Percentiles rank a stretch among this genome's conserved stretches.
These are phyloP conservation scores for Lactarius akahatsu DNA, from an alignment of 768 basidiomycete genomes.

Conservation along the genomic window DNA sequence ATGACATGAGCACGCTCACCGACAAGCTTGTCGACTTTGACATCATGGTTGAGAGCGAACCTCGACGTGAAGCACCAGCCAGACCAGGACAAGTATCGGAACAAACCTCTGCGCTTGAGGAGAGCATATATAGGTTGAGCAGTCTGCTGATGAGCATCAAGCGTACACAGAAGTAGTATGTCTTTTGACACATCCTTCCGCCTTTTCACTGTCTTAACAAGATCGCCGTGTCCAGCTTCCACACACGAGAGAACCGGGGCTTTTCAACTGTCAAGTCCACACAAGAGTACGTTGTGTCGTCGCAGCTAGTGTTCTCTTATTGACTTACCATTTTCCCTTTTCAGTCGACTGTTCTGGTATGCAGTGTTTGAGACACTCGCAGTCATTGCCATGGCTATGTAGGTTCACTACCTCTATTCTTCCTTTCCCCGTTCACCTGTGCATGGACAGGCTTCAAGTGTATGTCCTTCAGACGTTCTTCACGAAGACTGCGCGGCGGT, in stretches of 20 bases:
- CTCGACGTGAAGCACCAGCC: conserved; percentile 82
- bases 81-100: conserved; percentile 87
- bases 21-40: conserved; percentile 95
- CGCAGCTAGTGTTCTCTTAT: conserved; percentile 2
- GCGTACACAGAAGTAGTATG: conserved; percentile 91
- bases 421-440: conserved; percentile 25
- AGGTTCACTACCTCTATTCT: conserved; percentile 37
- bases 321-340: conserved; percentile 5
- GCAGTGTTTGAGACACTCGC: conserved; percentile 76
- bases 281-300: conserved; percentile 56
- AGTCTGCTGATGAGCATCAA: conserved; percentile 87
- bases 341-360: conserved; percentile 92
- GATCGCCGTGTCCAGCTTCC: conserved; percentile 57
- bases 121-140: conserved; percentile 90
- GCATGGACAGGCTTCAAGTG: conserved; percentile 67
- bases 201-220: background rate
- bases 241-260: conserved; percentile 92
- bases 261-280: conserved; percentile 90
- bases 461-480: conserved; percentile 96
- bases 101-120: conserved; percentile 91
- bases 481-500: conserved; percentile 85
- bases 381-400: conserved; percentile 87
- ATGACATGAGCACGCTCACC: conserved; percentile 92
- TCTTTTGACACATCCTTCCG: conserved; percentile 21
- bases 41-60: conserved; percentile 99